Percentiles rank a stretch among this genome's conserved stretches.
phyloP scores from a whole-genome alignment of 2,329 filamentous ascomycete genomes.

The Sporothrix variecibatus region DNA sequence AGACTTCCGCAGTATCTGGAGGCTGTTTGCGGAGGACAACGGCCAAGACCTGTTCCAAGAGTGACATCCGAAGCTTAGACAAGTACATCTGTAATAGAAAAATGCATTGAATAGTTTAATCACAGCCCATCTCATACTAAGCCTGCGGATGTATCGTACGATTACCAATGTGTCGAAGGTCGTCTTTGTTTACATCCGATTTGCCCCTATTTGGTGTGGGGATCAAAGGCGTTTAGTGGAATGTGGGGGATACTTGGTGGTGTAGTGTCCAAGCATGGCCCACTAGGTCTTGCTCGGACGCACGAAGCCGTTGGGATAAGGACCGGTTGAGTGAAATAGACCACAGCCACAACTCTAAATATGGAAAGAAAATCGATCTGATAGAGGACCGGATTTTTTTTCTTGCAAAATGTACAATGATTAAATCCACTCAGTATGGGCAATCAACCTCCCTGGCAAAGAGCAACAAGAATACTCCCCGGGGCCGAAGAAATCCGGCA shows the following conservation, averaged over 20 bases:
- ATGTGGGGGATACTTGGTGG: not conserved
- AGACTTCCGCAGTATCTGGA: constrained; percentile 11
- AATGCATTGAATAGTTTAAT: not conserved
- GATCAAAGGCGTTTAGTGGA: not conserved
- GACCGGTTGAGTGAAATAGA: not conserved
- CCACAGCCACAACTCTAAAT: not conserved
- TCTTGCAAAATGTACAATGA: no score
- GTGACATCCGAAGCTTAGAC: not conserved
- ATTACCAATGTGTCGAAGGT: not conserved
- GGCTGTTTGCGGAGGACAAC: not conserved
- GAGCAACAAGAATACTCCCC: not conserved
- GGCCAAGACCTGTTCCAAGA: not conserved
- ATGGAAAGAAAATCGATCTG: not conserved
- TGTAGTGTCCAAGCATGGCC: not conserved
- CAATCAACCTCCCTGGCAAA: not conserved
- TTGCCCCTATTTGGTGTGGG: not conserved
- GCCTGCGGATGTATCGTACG: no score
- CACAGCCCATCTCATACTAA: no score
- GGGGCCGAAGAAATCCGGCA: not conserved
- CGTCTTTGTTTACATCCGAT: not conserved
- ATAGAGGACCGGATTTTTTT: no score
- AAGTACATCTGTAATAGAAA: no score
- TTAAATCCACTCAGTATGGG: no score
- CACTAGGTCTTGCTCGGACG: not conserved
- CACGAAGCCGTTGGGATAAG: no score